phyloP scores from a whole-genome alignment of 1,139 yeast species.

The Yamadazyma mexicana region DNA sequence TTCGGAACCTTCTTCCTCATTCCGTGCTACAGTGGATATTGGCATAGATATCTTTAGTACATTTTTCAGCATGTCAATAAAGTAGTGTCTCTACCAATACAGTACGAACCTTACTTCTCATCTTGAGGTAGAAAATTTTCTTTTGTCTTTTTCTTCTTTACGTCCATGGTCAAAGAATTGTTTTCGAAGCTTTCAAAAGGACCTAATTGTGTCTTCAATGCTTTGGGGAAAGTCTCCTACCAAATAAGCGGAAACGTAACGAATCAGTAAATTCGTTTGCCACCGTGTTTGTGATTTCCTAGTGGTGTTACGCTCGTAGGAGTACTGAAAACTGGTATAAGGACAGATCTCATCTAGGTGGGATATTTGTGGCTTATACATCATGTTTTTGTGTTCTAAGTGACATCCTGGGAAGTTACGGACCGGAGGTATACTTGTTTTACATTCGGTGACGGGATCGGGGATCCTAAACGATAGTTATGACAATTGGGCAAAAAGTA shows the following conservation, averaged over 20 bases:
- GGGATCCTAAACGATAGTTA: slow-evolving; percentile 72
- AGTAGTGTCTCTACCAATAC: slow-evolving; percentile 1
- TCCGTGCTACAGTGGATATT: slow-evolving; percentile 28
- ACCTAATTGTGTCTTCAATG: slow-evolving; percentile 30
- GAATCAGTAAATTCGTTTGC: slow-evolving; percentile 35
- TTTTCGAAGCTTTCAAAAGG: slow-evolving; percentile 78
- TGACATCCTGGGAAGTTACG: neutral
- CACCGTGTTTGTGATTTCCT: neutral
- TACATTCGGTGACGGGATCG: slow-evolving; percentile 60
- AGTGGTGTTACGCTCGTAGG: neutral
- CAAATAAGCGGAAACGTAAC: slow-evolving; percentile 64
- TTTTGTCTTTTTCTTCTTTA: slow-evolving; percentile 25
- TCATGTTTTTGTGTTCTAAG: slow-evolving; percentile 1
- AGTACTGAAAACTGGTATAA: neutral
- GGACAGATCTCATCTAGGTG: neutral
- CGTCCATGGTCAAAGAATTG: slow-evolving; percentile 77
- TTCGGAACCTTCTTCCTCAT: slow-evolving; percentile 34
- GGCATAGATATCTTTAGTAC: slow-evolving; percentile 4
- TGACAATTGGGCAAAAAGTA: slow-evolving; percentile 57
- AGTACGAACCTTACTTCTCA: neutral
- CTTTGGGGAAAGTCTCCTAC: slow-evolving; percentile 98
- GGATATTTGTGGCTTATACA: neutral
- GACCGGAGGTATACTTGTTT: neutral
- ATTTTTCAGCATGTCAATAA: neutral
- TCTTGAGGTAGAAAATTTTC: slow-evolving; percentile 1